Evolutionary conservation across 176 grass and related monocot genomes (phyloP), one percentile per base, ranked within the genome.

Genomic region (Canna indica): DNA sequence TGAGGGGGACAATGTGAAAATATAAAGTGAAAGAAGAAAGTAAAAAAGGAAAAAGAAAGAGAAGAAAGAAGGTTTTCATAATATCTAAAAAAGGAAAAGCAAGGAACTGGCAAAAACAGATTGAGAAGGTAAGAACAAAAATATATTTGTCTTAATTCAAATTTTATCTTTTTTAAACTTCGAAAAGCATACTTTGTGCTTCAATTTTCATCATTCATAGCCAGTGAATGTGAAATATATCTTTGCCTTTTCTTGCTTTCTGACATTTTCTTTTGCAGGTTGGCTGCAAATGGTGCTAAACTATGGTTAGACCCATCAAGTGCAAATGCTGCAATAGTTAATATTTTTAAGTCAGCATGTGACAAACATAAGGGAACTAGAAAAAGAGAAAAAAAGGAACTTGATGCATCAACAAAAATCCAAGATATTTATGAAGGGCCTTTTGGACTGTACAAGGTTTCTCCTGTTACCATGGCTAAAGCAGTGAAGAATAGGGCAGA

Each of bases 261-360:
- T 78, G 44, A 78, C 20, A 61, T 39, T 79, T 53, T 26, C 50
- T 71, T 78, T n/a, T 90, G 26, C 81, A 96, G 93, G 59, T 81
- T 96, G 86, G 88, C 88, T 74, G 73, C 78, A 70, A 82, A 77
- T 50, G 83, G 93, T 70, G 57, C 79, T 57, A 96, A 90, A 33
- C 74, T 96, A 26, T 96, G 93, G 88, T 67, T 96, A 50, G 93
- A 96, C 85, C 68, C 86, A 76, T 91, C 88, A 79, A 91, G 81
- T 85, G 69, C 90, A 72, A 96, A 96, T 89, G 71, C 93, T 77
- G 93, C 93, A 69, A 83, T 96, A 83, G 77, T 89, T 63, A 85
- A 75, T 69, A 81, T 82, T 36, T 96, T 87, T 81, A 85, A 80
- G 81, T 80, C 81, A 63, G 78, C 86, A 47, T 85, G 83, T 41